Evolutionary conservation across 345 rosid genomes (phyloP).

Genomic region (Mercurialis annua): DNA sequence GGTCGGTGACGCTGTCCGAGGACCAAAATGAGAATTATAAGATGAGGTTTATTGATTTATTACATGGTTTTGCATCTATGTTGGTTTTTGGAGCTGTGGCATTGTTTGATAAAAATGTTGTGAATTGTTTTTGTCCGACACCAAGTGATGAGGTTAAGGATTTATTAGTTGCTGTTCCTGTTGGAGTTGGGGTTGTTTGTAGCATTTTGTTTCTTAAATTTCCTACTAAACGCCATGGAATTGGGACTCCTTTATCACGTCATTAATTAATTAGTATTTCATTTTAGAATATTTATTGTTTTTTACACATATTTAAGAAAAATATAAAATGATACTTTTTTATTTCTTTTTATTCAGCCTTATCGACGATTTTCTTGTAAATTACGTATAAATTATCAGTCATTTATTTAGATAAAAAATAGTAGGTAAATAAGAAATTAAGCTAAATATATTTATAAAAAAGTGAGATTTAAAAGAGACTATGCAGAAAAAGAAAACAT

Average conservation of each 20-base stretch:
- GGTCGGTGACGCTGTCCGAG: conserved; percentile 26
- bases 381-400: too few species aligned
- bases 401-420: too few species aligned
- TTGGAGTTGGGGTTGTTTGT: conserved; percentile 43
- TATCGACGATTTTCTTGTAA: background rate
- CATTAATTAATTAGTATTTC: conserved; percentile 10
- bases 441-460: too few species aligned
- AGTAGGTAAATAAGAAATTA: too few species aligned
- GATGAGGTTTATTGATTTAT: conserved; percentile 50
- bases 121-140: conserved; percentile 47
- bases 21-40: conserved; percentile 43
- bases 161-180: conserved; percentile 42
- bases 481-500: too few species aligned
- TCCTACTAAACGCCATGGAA: conserved; percentile 73
- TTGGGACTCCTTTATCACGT: conserved; percentile 55
- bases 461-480: too few species aligned
- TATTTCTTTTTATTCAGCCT: background rate
- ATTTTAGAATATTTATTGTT: too few species aligned
- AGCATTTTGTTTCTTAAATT: conserved; percentile 48
- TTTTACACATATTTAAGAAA: too few species aligned
- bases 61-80: conserved; percentile 56
- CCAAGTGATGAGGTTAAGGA: conserved; percentile 46
- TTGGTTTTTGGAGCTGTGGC: conserved; percentile 56
- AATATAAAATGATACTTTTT: too few species aligned
- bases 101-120: conserved; percentile 63